Evolutionary conservation across 805 yeast genomes (phyloP).

Genomic region (Candida andamanensis): DNA sequence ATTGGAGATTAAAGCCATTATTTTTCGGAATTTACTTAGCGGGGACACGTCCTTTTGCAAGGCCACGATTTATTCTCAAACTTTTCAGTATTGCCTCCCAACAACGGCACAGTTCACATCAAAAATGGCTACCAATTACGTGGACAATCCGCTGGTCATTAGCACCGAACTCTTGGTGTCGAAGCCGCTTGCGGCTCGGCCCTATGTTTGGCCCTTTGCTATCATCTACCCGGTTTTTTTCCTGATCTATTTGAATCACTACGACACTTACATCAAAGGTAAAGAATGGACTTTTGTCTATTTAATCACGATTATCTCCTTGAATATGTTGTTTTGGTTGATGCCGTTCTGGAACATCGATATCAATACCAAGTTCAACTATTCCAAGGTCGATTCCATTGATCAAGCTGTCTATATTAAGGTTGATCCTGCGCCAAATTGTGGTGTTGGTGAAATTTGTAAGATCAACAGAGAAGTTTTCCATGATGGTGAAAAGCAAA

Average conservation of each 20-base stretch:
- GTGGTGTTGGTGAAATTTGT: slow-evolving; percentile 81
- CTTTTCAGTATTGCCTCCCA: too few relatives aligned
- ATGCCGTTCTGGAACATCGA: slow-evolving; percentile 92
- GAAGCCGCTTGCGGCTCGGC: slow-evolving; percentile 52
- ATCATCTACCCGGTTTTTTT: slow-evolving; percentile 70
- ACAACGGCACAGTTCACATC: too few relatives aligned
- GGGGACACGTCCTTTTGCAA: too few relatives aligned
- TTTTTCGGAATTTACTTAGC: too few relatives aligned
- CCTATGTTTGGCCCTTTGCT: slow-evolving; percentile 80
- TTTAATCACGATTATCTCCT: slow-evolving; percentile 64
- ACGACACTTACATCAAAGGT: slow-evolving; percentile 80
- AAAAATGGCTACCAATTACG: slow-evolving; percentile 42
- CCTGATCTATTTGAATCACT: slow-evolving; percentile 59
- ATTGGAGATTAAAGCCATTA: too few relatives aligned
- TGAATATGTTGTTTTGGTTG: slow-evolving; percentile 74
- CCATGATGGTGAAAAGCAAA: slow-evolving; percentile 56
- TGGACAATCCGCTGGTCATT: slow-evolving; percentile 67
- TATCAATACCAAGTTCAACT: slow-evolving; percentile 67
- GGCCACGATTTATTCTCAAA: background rate
- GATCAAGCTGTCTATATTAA: slow-evolving; percentile 66
- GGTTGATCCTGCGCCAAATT: slow-evolving; percentile 77
- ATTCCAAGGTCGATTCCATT: slow-evolving; percentile 45
- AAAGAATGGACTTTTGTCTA: slow-evolving; percentile 95
- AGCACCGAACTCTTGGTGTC: slow-evolving; percentile 73
- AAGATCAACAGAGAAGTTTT: slow-evolving; percentile 49